Base-by-base conservation (phyloP, 441 rosid genomes). In the Adansonia gregorii region DNA sequence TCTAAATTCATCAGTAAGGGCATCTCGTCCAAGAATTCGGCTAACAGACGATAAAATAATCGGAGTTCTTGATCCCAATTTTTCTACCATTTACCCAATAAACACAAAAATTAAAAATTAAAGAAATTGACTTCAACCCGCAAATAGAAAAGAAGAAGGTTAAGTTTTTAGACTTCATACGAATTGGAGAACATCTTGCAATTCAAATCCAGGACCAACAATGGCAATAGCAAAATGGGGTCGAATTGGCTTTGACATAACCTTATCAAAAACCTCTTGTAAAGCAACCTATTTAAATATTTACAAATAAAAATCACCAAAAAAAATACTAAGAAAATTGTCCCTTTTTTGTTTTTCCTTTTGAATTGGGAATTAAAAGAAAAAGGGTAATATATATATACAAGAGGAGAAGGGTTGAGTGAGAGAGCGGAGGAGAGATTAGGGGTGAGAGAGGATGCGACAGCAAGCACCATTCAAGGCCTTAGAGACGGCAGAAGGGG, bases 191-290 rank as follows among this genome's bases (percentile, higher is more conserved):
- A 79, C 79, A 20, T 10, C 59, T 39, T 76, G 60, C 85, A 80
- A n/a, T 65, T 48, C 31, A 80, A 75, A 73, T 54, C 76, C 81
- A 61, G 41, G 55, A 54, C 87, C 88, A 72, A 82, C 85, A 64
- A 78, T 86, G 14, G 93, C 96, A 35, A 92, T 87, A 19, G 89
- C 95, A 69, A 92, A 95, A 81, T 93, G 86, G 15, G 98, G 98
- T 60, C 93, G 89, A 71, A 95, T 90, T 9, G 98, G 97, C 77
- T 86, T 83, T 9, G 91, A 88, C 31, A 92, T 81, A 72, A 89
- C 93, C 85, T 88, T 89, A 19, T 89, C 90, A 35, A 91, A 49
- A 68, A 86, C 95, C 85, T 93, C 94, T 79, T 80, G 68, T 22
- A 84, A 20, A 73, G 89, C 94, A 73, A 72, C 67, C 97, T 93